Percentiles rank a stretch among this genome's conserved stretches.
Conservation (phyloP, 768 basidiomycete species). For the Tulasnella calospora region DNA sequence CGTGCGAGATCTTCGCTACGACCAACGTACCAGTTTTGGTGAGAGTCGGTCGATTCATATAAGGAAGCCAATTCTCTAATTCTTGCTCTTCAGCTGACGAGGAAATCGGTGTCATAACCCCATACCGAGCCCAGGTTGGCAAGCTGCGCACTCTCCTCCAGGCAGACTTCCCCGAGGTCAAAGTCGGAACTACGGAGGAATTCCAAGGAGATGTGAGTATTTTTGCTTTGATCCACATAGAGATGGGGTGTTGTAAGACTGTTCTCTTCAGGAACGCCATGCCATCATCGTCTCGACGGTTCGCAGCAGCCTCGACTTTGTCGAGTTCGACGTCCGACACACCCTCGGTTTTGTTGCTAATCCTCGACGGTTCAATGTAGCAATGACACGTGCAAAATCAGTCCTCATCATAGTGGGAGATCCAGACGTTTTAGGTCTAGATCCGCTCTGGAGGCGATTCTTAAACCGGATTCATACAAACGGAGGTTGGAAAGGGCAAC, state of each 20-base stretch:
- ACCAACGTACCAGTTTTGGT: background rate
- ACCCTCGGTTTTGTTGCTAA: slow-evolving; percentile 19
- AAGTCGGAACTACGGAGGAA: slow-evolving; percentile 42
- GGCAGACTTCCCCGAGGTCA: slow-evolving; percentile 29
- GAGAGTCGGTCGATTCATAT: background rate
- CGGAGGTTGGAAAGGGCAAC: slow-evolving; percentile 51
- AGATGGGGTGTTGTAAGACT: background rate
- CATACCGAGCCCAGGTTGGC: slow-evolving; percentile 54
- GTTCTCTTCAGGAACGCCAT: background rate
- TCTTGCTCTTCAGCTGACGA: background rate
- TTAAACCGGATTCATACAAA: slow-evolving; percentile 50
- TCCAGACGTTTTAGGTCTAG: slow-evolving; percentile 52
- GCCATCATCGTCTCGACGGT: slow-evolving; percentile 21
- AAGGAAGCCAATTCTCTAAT: background rate
- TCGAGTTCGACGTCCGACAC: slow-evolving; percentile 12
- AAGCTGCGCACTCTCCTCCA: slow-evolving; percentile 36
- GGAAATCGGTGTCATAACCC: slow-evolving; percentile 56
- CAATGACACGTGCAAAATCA: slow-evolving; percentile 61
- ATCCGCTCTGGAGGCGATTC: slow-evolving; percentile 57
- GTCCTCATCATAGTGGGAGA: slow-evolving; percentile 61
- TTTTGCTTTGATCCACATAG: background rate
- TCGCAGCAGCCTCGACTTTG: background rate
- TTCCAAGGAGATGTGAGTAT: slow-evolving; percentile 42
- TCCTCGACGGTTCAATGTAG: slow-evolving; percentile 39
- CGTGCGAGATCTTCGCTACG: background rate